Percentiles rank a stretch among this genome's conserved stretches.
These are phyloP conservation scores for Shiraia bambusicola DNA, from an alignment of 2,329 filamentous ascomycete species.

Conservation along the genomic window DNA sequence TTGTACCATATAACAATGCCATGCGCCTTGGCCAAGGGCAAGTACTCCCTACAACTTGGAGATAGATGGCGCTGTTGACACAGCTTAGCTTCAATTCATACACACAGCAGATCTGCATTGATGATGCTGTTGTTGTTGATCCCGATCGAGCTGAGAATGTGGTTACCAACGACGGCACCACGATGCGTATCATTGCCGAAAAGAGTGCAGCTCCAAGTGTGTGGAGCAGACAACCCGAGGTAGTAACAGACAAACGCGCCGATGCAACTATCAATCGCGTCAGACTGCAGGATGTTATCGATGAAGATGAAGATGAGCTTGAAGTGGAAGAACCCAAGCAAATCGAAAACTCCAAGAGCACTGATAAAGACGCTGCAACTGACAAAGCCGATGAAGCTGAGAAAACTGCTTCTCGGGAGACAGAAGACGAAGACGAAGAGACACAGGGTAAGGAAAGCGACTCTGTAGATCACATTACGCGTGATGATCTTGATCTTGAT, in stretches of 20 bases:
- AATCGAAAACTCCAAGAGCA: too few species aligned
- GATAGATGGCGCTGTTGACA: too few species aligned
- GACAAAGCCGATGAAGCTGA: too few species aligned
- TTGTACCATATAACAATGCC: background rate
- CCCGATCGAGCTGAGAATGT: slow-evolving; percentile 2
- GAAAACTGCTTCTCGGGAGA: too few species aligned
- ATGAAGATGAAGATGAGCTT: too few species aligned
- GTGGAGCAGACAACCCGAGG: slow-evolving; percentile 4
- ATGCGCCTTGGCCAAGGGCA: slow-evolving; percentile 3
- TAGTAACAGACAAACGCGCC: slow-evolving; percentile 1
- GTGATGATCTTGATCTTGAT: too few species aligned
- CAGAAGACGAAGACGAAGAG: too few species aligned
- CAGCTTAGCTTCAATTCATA: slow-evolving; percentile 6
- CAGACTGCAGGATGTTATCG: background rate
- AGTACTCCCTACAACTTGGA: too few species aligned
- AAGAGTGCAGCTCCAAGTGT: slow-evolving; percentile 4
- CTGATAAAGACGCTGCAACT: too few species aligned
- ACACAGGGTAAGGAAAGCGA: too few species aligned
- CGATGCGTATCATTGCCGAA: slow-evolving; percentile 6
- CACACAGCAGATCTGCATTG: slow-evolving; percentile 9
- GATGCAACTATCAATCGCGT: background rate
- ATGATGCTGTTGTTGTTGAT: slow-evolving; percentile 8
- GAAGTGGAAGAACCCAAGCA: too few species aligned
- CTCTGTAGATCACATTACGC: too few species aligned
- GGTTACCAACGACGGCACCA: slow-evolving; percentile 7